Conservation (phyloP, 352 stramenopile species). For the Thraustochytrium sp. region DNA sequence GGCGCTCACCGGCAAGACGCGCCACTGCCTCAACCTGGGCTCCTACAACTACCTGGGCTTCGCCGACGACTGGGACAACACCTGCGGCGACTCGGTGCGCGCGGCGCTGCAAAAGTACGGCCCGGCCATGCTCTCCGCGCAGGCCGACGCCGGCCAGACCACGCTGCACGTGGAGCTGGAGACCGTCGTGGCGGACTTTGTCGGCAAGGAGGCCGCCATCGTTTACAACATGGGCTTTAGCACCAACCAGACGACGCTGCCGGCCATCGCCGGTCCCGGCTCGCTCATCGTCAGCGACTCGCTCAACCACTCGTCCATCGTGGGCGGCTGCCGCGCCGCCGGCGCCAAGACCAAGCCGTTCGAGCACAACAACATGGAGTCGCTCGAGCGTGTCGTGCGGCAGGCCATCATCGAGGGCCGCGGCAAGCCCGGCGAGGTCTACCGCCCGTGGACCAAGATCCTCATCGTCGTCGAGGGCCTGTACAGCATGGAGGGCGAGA, state of each 20-base stretch:
- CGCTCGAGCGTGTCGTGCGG: conserved; percentile 81
- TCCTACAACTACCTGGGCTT: conserved; percentile 99
- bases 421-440: conserved; percentile 74
- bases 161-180: conserved; percentile 86
- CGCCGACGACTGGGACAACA: conserved; percentile 95
- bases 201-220: conserved; percentile 91
- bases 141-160: conserved; percentile 17
- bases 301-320: conserved; percentile 98
- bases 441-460: conserved; percentile 88
- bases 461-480: conserved; percentile 94
- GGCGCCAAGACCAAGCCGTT: conserved; percentile 86
- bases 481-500: conserved; percentile 97
- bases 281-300: conserved; percentile 92
- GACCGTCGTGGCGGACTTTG: conserved; percentile 81
- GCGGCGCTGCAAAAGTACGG: conserved; percentile 72
- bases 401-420: conserved; percentile 70
- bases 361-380: conserved; percentile 86
- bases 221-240: conserved; percentile 99
- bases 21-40: conserved; percentile 82
- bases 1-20: not conserved
- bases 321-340: conserved; percentile 84
- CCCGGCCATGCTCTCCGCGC: conserved; percentile 49
- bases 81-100: conserved; percentile 85
- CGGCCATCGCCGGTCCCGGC: conserved; percentile 81
- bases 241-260: conserved; percentile 94